Conservation (phyloP, 1,139 yeast species). For the Pichia sp. region DNA sequence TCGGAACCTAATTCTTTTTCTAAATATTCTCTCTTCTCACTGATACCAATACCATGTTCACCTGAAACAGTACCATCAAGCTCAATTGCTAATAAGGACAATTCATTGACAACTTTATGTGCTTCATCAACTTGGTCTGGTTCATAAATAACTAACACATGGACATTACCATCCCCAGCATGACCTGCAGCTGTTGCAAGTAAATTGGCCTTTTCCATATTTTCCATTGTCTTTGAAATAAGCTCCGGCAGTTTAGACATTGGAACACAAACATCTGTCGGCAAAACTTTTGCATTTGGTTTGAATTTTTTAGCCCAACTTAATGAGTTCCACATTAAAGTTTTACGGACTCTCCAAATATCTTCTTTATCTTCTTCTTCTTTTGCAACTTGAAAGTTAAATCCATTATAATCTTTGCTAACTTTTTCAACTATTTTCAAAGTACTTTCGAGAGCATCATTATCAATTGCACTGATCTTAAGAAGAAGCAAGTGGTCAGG, state of each 20-base stretch:
- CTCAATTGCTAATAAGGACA: constrained; percentile 42
- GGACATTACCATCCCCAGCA: constrained; percentile 54
- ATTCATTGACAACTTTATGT: constrained; percentile 38
- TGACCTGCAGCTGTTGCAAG: constrained; percentile 50
- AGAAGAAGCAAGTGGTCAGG: constrained; percentile 73
- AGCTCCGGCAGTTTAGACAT: constrained; percentile 40
- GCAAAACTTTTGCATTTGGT: constrained; percentile 47
- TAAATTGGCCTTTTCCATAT: constrained; percentile 38
- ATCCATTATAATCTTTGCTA: constrained; percentile 24
- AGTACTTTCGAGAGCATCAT: constrained; percentile 21
- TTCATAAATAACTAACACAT: constrained; percentile 42
- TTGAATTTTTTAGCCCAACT: constrained; percentile 29
- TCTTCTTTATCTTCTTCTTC: constrained; percentile 33
- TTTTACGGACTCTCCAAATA: constrained; percentile 40
- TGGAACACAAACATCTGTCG: constrained; percentile 55
- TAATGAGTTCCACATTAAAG: constrained; percentile 39
- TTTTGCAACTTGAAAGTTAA: constrained; percentile 27
- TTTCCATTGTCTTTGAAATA: constrained; percentile 43
- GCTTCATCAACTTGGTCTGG: constrained; percentile 31
- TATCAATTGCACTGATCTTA: constrained; percentile 57
- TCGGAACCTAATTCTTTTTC: constrained; percentile 43
- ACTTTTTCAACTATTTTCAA: constrained; percentile 20
- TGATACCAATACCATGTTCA: constrained; percentile 57
- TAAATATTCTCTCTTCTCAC: constrained; percentile 43
- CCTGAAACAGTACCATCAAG: constrained; percentile 58